Evolutionary conservation across 495 filamentous ascomycete genomes (phyloP).

Genomic region (Penicilliopsis zonata): DNA sequence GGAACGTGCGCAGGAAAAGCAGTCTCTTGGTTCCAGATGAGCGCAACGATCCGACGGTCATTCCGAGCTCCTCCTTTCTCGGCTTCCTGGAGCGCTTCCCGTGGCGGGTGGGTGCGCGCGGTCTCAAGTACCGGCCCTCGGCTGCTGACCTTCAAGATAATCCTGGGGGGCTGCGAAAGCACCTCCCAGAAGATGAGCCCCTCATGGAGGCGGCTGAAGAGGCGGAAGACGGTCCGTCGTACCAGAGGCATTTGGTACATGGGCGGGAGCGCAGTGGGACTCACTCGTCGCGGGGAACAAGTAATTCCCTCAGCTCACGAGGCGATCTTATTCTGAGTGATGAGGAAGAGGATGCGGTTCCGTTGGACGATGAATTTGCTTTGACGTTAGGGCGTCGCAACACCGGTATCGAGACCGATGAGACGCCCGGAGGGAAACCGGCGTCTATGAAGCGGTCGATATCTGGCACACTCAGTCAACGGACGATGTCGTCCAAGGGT

Average conservation of each 20-base stretch:
- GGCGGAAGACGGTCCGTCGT: conserved; percentile 15
- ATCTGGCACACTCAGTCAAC: conserved; percentile 41
- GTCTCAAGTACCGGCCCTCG: conserved; percentile 74
- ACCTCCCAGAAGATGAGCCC: conserved; percentile 53
- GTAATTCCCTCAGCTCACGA: conserved; percentile 84
- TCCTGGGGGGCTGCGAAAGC: conserved; percentile 42
- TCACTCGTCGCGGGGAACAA: conserved; percentile 65
- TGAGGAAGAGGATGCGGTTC: conserved; percentile 85
- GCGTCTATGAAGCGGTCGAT: conserved; percentile 48
- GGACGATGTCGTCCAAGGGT: conserved; percentile 41
- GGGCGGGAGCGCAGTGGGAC: conserved; percentile 67
- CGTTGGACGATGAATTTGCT: conserved; percentile 86
- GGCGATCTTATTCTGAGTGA: conserved; percentile 92
- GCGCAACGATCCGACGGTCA: conserved; percentile 72
- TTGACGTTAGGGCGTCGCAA: conserved; percentile 59
- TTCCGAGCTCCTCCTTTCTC: conserved; percentile 73
- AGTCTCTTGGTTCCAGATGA: conserved; percentile 45
- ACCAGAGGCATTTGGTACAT: conserved; percentile 20
- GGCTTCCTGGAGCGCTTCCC: conserved; percentile 79
- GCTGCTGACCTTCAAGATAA: conserved; percentile 88
- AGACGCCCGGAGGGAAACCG: conserved; percentile 59
- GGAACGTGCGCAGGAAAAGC: conserved; percentile 51
- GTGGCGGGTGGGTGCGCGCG: conserved; percentile 72
- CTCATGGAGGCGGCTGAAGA: conserved; percentile 55
- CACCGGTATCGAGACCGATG: conserved; percentile 50